A percentile compares a stretch with the other conserved stretches of the same genome.
Evolutionary conservation across 2,329 filamentous ascomycete genomes (phyloP).

Genomic region (Plenodomus biglobosus): DNA sequence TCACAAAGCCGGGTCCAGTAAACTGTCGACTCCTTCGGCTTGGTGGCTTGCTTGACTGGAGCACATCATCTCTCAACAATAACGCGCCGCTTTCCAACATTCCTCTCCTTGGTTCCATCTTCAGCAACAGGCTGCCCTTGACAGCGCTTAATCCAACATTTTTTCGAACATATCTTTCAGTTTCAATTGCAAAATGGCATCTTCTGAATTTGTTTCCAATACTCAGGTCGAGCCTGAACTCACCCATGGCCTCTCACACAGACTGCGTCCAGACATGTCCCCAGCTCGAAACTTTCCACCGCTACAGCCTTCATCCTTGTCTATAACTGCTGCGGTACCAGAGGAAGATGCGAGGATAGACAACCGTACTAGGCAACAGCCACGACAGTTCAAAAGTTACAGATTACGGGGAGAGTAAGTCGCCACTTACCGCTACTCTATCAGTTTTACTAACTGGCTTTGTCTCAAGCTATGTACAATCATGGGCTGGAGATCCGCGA

Average conservation of each 20-base stretch:
- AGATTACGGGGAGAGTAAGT: constrained; percentile 27
- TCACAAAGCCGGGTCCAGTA: not conserved
- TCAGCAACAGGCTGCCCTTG: not conserved
- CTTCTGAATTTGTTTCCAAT: not conserved
- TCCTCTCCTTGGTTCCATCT: not conserved
- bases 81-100: not conserved
- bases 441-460: not conserved
- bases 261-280: not conserved
- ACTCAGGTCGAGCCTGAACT: not conserved
- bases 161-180: not conserved
- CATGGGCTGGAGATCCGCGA: constrained; percentile 26
- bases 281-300: not conserved
- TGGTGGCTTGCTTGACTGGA: not conserved
- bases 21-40: not conserved
- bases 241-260: not conserved
- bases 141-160: not conserved
- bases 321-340: not conserved
- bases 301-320: not conserved
- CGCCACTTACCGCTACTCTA: not conserved
- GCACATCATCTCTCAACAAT: not conserved
- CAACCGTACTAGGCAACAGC: constrained; percentile 11
- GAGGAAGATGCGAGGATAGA: not conserved
- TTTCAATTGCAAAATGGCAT: not conserved
- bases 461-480: constrained; percentile 19
- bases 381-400: constrained; percentile 26